Evolutionary conservation across 805 yeast species (phyloP), one percentile per base, ranked within the genome.

Genomic region (Kazachstania psychrophila): DNA sequence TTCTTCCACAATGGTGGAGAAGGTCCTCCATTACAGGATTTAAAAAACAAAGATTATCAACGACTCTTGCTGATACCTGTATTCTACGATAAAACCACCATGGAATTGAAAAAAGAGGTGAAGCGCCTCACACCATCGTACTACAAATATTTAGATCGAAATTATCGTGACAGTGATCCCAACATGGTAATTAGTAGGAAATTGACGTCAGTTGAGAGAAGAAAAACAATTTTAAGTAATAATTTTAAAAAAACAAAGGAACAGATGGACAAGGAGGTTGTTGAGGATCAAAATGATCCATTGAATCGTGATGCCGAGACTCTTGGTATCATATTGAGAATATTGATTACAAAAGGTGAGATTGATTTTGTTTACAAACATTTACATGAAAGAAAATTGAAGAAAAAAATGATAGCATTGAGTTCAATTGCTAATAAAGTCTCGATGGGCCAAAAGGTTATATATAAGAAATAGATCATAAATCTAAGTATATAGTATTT

Each of bases 1-100:
- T 85, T 84, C 52, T 85, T 86, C 61, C 75, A 85, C 54, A 77
- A 82, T 49, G 77, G 72, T 31, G 94, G 94, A 0, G 79, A 78
- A 23, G 95, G 95, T 0, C 92, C 92, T 0, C 71, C 85, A 1
- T 46, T 83, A 22, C 75, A 71, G 42, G 72, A 71, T 6, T 60
- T 85, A 48, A 77, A 77, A 42, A 72, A 73, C 39, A 72, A 68
- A 22, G 69, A 72, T 24, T 85, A 80, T 52, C 84, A 81, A 54
- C 70, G 75, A 28, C 56, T 84, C 17, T 58, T 79, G 42, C 56
- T 79, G 19, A 65, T 83, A 7, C 83, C 86, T 2, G 75, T 70
- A 1, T 75, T 73, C 49, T 82, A 83, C 49, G 83, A 78, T 39
- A 62, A 70, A 33, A 63, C 67, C 6, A 58, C 63, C 0, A 38